Evolutionary conservation across 305 asterid genomes (phyloP).

Genomic region (Rubia tinctorum): DNA sequence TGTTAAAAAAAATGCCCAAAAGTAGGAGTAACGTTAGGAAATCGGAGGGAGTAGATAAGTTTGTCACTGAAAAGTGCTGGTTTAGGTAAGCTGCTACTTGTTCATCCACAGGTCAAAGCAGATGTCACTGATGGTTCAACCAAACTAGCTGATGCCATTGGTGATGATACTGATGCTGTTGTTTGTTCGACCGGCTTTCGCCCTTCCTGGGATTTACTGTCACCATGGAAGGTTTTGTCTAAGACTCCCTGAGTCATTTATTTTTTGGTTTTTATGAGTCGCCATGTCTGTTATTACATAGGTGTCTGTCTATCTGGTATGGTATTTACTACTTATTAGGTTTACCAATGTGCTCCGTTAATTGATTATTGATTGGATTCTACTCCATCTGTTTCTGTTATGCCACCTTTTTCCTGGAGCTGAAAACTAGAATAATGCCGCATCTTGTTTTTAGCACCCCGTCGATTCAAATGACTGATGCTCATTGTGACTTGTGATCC

Average conservation of each 20-base stretch:
- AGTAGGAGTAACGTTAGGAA: no score
- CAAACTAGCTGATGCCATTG: constrained; percentile 73
- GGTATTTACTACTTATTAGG: neutral
- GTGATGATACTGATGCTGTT: constrained; percentile 92
- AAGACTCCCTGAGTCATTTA: neutral
- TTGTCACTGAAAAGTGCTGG: no score
- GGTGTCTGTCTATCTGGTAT: neutral
- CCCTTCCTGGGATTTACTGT: constrained; percentile 70
- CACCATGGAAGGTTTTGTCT: constrained; percentile 84
- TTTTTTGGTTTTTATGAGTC: neutral
- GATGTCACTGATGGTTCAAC: constrained; percentile 89
- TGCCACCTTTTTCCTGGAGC: neutral
- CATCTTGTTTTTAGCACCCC: neutral
- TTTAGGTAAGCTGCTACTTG: neutral
- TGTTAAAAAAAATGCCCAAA: no score
- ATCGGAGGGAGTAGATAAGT: neutral
- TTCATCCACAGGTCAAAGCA: constrained; percentile 65
- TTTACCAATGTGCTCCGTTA: neutral
- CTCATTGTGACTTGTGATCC: neutral
- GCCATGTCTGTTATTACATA: neutral
- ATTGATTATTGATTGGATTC: no score
- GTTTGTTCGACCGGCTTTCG: constrained; percentile 91
- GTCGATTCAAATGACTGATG: neutral
- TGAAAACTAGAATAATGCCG: neutral
- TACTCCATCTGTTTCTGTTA: neutral